phyloP scores from a whole-genome alignment of 2,329 filamentous ascomycete species.

The Paecilomyces sp. region DNA sequence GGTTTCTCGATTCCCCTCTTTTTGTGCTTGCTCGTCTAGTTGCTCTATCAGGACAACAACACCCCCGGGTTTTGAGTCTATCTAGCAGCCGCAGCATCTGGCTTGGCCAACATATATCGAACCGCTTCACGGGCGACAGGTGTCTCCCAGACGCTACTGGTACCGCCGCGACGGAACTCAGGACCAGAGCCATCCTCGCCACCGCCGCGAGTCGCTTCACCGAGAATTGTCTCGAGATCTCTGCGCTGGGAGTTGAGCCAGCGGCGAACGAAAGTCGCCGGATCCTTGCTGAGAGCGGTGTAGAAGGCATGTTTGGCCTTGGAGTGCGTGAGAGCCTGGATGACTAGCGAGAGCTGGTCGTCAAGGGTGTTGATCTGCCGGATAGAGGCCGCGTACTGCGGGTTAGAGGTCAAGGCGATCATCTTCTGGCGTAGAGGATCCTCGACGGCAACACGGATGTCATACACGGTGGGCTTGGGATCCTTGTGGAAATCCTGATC shows the following conservation, averaged over 20 bases:
- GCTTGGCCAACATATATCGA: constrained; percentile 52
- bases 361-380: constrained; percentile 72
- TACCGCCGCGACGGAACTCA: constrained; percentile 43
- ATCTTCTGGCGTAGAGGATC: constrained; percentile 69
- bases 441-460: constrained; percentile 76
- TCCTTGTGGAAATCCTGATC: constrained; percentile 74
- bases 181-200: constrained; percentile 47
- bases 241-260: constrained; percentile 90
- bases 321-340: constrained; percentile 75
- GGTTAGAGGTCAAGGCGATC: constrained; percentile 59
- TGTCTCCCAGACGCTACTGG: constrained; percentile 57
- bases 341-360: constrained; percentile 73
- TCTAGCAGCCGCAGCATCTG: constrained; percentile 25
- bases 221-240: constrained; percentile 80
- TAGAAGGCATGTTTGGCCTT: constrained; percentile 91
- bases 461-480: constrained; percentile 77
- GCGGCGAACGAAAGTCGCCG: constrained; percentile 72
- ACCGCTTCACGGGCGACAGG: constrained; percentile 56
- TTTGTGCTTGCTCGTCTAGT: background rate
- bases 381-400: constrained; percentile 63
- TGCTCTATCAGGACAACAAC: background rate
- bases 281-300: constrained; percentile 69
- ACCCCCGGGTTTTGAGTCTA: constrained; percentile 3
- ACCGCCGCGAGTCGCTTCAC: constrained; percentile 60
- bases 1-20: background rate